These are phyloP conservation scores for Pouteria glomerata DNA, from an alignment of 148 eudicot genomes.

Conservation along the genomic window DNA sequence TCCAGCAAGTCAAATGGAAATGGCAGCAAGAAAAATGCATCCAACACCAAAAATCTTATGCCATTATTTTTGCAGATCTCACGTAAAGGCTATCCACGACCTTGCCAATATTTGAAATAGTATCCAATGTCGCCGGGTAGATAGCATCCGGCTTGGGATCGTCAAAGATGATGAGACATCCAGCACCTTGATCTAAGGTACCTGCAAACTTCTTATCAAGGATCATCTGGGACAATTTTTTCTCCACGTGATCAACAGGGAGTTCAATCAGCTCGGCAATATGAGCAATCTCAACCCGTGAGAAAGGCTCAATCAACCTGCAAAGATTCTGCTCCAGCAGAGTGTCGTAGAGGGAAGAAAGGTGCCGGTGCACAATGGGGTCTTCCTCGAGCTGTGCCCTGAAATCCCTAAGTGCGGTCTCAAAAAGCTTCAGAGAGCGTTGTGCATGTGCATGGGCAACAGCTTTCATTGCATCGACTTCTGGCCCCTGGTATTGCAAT, in stretches of 20 bases:
- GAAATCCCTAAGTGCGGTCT: constrained; percentile 30
- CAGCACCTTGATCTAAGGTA: constrained; percentile 40
- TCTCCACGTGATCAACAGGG: constrained; percentile 35
- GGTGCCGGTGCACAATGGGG: constrained; percentile 36
- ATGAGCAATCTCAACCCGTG: constrained; percentile 35
- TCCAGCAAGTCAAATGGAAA: neutral
- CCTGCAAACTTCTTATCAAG: constrained; percentile 40
- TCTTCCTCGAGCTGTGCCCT: constrained; percentile 38
- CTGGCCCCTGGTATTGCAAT: constrained; percentile 35
- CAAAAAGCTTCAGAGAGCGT: constrained; percentile 33
- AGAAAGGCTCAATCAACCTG: constrained; percentile 38
- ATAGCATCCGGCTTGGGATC: constrained; percentile 38
- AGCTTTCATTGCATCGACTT: constrained; percentile 44
- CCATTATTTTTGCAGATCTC: constrained; percentile 39
- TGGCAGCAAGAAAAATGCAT: neutral
- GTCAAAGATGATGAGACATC: constrained; percentile 37
- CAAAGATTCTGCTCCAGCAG: constrained; percentile 42
- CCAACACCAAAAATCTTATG: constrained; percentile 4
- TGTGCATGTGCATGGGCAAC: constrained; percentile 33
- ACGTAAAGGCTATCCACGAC: constrained; percentile 36
- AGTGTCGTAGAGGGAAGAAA: constrained; percentile 35
- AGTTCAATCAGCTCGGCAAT: constrained; percentile 38
- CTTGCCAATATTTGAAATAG: constrained; percentile 33
- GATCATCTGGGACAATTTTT: constrained; percentile 37
- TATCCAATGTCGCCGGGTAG: constrained; percentile 30